These are phyloP conservation scores for Hsuehochloa calcarea DNA, from an alignment of 176 grass and related monocot genomes.

Conservation along the genomic window DNA sequence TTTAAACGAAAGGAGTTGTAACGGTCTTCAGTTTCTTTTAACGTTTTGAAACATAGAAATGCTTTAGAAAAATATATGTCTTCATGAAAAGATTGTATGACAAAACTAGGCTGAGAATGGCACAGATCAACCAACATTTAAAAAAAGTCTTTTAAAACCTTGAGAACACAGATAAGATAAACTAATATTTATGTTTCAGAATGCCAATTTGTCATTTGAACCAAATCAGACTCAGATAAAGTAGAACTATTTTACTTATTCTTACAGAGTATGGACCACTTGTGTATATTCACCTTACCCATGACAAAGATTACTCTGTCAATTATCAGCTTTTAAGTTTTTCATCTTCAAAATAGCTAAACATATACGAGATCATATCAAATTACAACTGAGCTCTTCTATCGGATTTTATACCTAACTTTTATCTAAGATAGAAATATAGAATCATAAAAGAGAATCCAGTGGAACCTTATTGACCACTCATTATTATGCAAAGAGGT, in stretches of 20 bases:
- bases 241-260: neutral
- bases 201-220: neutral
- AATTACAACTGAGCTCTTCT: neutral
- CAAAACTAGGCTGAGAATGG: neutral
- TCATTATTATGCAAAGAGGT: slow-evolving; percentile 1
- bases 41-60: neutral
- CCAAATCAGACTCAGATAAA: neutral
- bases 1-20: neutral
- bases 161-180: neutral
- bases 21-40: neutral
- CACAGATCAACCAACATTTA: neutral
- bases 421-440: neutral
- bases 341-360: neutral
- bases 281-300: neutral
- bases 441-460: neutral
- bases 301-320: neutral
- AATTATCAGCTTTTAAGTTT: neutral
- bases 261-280: neutral
- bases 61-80: neutral
- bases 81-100: neutral
- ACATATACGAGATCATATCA: neutral
- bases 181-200: neutral
- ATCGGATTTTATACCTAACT: neutral
- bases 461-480: neutral
- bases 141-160: neutral